A percentile compares a stretch with the other conserved stretches of the same genome.
phyloP scores from a whole-genome alignment of 2,329 filamentous ascomycete genomes.

The Aspergillus sp. region DNA sequence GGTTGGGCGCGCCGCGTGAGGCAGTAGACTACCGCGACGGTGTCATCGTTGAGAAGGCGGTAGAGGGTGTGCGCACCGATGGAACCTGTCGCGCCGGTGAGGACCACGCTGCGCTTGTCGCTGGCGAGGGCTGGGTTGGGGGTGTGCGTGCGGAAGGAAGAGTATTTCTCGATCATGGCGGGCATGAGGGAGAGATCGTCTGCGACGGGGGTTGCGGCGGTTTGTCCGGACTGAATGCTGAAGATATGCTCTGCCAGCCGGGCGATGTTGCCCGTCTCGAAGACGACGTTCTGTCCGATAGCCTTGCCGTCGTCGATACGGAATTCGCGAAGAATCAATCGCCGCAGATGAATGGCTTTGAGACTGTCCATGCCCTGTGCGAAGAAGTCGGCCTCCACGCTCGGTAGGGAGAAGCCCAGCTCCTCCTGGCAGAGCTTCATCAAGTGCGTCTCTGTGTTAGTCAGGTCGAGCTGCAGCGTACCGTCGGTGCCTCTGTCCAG shows the following conservation, averaged over 20 bases:
- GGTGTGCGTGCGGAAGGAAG: constrained; percentile 35
- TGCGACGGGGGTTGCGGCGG: constrained; percentile 4
- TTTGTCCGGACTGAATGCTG: constrained; percentile 25
- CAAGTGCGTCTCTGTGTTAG: constrained; percentile 33
- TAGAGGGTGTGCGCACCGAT: constrained; percentile 42
- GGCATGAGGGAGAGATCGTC: constrained; percentile 36
- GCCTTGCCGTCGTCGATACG: constrained; percentile 28
- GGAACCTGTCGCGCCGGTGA: constrained; percentile 46
- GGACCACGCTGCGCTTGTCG: constrained; percentile 16
- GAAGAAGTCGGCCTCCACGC: constrained; percentile 42
- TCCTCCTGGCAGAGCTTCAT: constrained; percentile 27
- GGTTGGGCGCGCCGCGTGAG: constrained; percentile 30
- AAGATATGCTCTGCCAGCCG: constrained; percentile 36
- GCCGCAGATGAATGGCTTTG: constrained; percentile 45
- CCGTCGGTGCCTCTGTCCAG: constrained; percentile 17
- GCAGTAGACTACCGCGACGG: constrained; percentile 36
- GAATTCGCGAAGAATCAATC: constrained; percentile 40
- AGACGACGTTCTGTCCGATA: constrained; percentile 41
- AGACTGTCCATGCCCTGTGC: constrained; percentile 47
- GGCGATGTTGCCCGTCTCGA: constrained; percentile 40
- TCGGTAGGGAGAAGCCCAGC: constrained; percentile 30
- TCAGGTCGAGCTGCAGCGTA: constrained; percentile 30
- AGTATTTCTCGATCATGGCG: constrained; percentile 47
- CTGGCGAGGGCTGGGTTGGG: constrained; percentile 21
- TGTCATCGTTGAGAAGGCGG: constrained; percentile 36